Percentiles rank a stretch among this genome's conserved stretches.
These are phyloP conservation scores for Vanrija humicola DNA, from an alignment of 1,284 basidiomycete species.

Conservation along the genomic window DNA sequence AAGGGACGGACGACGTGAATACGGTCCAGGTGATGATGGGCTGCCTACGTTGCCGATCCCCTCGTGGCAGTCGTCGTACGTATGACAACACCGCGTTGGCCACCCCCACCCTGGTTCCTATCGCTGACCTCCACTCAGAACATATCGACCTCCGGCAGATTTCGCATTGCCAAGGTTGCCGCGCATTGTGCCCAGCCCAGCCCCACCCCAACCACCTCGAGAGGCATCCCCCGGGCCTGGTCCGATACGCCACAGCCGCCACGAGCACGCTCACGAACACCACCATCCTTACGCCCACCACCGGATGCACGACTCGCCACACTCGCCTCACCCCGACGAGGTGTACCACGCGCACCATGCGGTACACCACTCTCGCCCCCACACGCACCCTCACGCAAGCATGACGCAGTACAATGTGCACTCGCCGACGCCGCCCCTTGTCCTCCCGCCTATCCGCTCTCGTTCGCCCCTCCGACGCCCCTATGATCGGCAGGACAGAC, in stretches of 20 bases:
- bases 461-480: slow-evolving; percentile 8
- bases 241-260: too few species aligned
- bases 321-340: background rate
- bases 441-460: slow-evolving; percentile 14
- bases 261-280: background rate
- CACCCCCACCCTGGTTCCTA: background rate
- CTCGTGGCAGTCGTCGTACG: slow-evolving; percentile 38
- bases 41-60: slow-evolving; percentile 9
- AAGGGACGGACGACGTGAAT: slow-evolving; percentile 6
- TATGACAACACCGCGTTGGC: background rate
- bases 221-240: too few species aligned
- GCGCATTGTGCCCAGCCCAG: slow-evolving; percentile 6
- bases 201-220: background rate
- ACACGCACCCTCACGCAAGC: slow-evolving; percentile 4
- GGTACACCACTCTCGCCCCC: background rate
- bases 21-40: slow-evolving; percentile 18
- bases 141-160: background rate
- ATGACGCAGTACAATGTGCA: background rate
- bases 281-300: background rate
- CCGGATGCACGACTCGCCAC: background rate
- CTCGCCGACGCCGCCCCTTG: slow-evolving; percentile 5
- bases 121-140: background rate
- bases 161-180: slow-evolving; percentile 12
- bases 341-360: background rate
- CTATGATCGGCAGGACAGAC: slow-evolving; percentile 5